These are phyloP conservation scores for Yarrowia deformans DNA, from an alignment of 805 yeast species.

Conservation along the genomic window DNA sequence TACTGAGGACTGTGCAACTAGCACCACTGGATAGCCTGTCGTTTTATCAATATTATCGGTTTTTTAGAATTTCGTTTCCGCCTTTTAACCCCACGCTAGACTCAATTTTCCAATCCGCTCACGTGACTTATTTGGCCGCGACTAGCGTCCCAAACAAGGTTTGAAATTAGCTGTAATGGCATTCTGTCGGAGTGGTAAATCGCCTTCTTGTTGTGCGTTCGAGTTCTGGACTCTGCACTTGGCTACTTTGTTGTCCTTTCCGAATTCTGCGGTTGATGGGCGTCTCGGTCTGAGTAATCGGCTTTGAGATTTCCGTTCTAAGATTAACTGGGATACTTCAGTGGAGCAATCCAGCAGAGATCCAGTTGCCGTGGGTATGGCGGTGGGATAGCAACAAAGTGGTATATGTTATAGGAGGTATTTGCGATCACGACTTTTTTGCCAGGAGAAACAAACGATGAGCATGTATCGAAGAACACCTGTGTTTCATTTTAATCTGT, in stretches of 20 bases:
- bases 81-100: too few species aligned
- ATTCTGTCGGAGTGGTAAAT: slow-evolving; percentile 97
- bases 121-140: neutral
- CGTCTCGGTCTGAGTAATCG: slow-evolving; percentile 40
- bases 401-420: slow-evolving; percentile 28
- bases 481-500: too few species aligned
- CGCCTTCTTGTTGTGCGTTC: slow-evolving; percentile 92
- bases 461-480: too few species aligned
- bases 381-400: slow-evolving; percentile 38
- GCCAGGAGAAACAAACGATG: too few species aligned
- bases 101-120: neutral
- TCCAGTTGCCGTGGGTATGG: slow-evolving; percentile 40
- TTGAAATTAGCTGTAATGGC: slow-evolving; percentile 55
- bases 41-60: too few species aligned
- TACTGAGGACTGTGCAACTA: too few species aligned
- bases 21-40: too few species aligned
- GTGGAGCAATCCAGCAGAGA: slow-evolving; percentile 40
- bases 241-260: slow-evolving; percentile 37
- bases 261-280: slow-evolving; percentile 40
- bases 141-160: slow-evolving; percentile 5
- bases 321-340: slow-evolving; percentile 36
- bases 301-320: slow-evolving; percentile 38
- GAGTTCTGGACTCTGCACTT: slow-evolving; percentile 53
- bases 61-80: too few species aligned
- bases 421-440: slow-evolving; percentile 21